phyloP scores from a whole-genome alignment of 1,139 yeast species.

The Taphrina sp. region DNA sequence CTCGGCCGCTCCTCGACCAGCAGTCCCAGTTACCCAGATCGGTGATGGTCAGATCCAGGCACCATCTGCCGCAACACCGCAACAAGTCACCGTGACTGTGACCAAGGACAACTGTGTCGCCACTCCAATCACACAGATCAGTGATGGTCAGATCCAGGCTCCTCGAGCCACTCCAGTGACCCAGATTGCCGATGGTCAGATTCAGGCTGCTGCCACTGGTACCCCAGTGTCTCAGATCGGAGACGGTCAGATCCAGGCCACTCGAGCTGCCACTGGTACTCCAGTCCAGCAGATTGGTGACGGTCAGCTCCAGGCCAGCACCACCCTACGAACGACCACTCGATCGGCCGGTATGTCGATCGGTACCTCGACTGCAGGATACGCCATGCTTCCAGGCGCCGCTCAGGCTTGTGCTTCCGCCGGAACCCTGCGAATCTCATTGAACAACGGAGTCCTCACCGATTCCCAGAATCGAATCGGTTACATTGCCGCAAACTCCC shows the following conservation, averaged over 20 bases:
- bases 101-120: constrained; percentile 38
- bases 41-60: constrained; percentile 53
- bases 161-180: constrained; percentile 44
- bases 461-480: constrained; percentile 72
- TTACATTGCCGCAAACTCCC: constrained; percentile 79
- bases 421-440: constrained; percentile 45
- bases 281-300: constrained; percentile 46
- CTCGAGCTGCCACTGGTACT: constrained; percentile 45
- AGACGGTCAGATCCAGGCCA: constrained; percentile 48
- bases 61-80: neutral
- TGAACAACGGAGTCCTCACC: constrained; percentile 55
- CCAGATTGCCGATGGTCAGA: constrained; percentile 63
- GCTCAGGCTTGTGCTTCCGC: constrained; percentile 27
- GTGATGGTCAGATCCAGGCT: constrained; percentile 53
- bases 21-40: constrained; percentile 46
- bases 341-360: constrained; percentile 42
- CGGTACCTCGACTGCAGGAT: constrained; percentile 32
- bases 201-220: constrained; percentile 51
- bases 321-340: constrained; percentile 46
- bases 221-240: constrained; percentile 44
- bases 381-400: constrained; percentile 29
- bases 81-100: constrained; percentile 23
- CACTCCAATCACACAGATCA: constrained; percentile 49
- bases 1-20: constrained; percentile 45
- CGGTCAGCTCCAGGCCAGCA: constrained; percentile 41